Evolutionary conservation across 2,329 filamentous ascomycete species (phyloP).

Genomic region (Setomelanomma holmii): DNA sequence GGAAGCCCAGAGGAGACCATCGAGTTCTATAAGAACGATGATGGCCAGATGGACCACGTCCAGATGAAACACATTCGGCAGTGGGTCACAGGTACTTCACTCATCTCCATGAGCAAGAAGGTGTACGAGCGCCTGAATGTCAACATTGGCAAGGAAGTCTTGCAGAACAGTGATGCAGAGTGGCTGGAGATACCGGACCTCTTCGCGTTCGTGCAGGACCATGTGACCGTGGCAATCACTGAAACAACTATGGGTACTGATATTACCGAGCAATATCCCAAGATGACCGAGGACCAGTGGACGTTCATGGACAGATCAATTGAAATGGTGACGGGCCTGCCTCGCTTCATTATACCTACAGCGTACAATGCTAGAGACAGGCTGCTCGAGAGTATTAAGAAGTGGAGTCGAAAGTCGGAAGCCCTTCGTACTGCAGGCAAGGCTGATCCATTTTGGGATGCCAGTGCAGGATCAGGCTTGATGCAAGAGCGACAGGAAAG

Average conservation of each 20-base stretch:
- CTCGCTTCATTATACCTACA: conserved; percentile 12
- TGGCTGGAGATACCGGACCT: conserved; percentile 21
- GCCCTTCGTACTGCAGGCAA: background rate
- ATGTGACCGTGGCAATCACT: conserved; percentile 10
- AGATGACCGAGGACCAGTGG: conserved; percentile 19
- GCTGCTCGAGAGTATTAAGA: conserved; percentile 13
- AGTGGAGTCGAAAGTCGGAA: conserved; percentile 10
- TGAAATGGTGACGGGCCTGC: conserved; percentile 19
- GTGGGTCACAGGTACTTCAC: conserved; percentile 11
- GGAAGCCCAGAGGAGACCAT: conserved; percentile 20
- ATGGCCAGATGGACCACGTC: conserved; percentile 13
- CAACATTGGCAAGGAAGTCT: conserved; percentile 6
- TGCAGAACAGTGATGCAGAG: background rate
- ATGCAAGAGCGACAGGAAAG: conserved; percentile 24
- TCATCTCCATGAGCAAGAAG: conserved; percentile 13
- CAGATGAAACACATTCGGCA: conserved; percentile 20
- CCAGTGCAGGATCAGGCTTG: conserved; percentile 13
- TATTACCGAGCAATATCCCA: conserved; percentile 12
- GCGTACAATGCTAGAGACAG: conserved; percentile 20
- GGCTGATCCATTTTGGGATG: conserved; percentile 14
- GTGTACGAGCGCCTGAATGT: conserved; percentile 12
- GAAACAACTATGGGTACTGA: conserved; percentile 16
- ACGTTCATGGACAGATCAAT: conserved; percentile 22
- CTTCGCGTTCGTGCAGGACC: conserved; percentile 13
- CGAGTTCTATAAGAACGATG: conserved; percentile 17